Conservation (phyloP, 805 yeast species). For the Sugiyamaella boreocaroliniensis region DNA sequence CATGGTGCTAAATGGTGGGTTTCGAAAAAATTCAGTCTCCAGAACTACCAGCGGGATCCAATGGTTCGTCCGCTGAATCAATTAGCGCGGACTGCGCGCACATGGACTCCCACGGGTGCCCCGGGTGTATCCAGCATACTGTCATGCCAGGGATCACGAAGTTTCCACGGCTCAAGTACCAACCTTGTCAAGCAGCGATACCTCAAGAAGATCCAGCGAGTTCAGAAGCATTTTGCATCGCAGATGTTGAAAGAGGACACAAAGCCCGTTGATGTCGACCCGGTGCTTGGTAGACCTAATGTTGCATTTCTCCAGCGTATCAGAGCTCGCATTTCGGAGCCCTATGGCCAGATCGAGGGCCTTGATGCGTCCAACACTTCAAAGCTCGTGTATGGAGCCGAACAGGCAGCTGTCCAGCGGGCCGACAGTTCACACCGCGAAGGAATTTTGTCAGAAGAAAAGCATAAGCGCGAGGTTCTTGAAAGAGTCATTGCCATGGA, state of each 20-base stretch:
- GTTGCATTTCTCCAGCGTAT: conserved; percentile 66
- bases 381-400: conserved; percentile 70
- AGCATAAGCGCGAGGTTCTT: conserved; percentile 59
- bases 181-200: conserved; percentile 13
- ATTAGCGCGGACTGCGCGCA: neutral
- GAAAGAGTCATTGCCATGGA: conserved; percentile 65
- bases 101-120: neutral
- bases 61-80: neutral
- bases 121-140: neutral
- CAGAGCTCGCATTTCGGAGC: conserved; percentile 58
- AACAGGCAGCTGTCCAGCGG: conserved; percentile 47
- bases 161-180: conserved; percentile 5
- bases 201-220: conserved; percentile 16
- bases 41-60: neutral
- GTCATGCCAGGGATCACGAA: neutral
- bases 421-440: conserved; percentile 21
- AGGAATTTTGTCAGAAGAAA: conserved; percentile 34
- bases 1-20: too few relatives aligned
- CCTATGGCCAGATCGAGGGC: conserved; percentile 54
- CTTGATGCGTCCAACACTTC: conserved; percentile 61
- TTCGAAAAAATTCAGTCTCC: too few relatives aligned
- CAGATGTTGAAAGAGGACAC: conserved; percentile 20
- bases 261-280: conserved; percentile 50
- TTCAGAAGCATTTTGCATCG: conserved; percentile 26
- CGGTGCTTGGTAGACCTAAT: conserved; percentile 68